Conservation (phyloP, 345 rosid genomes). For the Eucalyptus cloeziana region DNA sequence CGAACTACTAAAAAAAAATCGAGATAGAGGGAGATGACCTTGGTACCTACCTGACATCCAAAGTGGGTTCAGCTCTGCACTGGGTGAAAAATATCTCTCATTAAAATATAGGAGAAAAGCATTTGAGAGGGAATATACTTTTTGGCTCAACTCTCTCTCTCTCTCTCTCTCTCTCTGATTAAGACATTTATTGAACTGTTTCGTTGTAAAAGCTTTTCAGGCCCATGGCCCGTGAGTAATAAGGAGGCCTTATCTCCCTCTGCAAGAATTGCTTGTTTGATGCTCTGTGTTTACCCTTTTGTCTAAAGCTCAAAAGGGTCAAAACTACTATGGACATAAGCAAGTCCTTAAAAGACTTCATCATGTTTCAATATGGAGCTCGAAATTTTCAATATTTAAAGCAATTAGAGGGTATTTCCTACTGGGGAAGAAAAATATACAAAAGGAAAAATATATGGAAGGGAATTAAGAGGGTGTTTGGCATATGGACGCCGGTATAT, state of each 20-base stretch:
- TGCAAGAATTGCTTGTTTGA: background rate
- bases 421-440: background rate
- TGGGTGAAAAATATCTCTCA: background rate
- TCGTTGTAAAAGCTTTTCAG: background rate
- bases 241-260: background rate
- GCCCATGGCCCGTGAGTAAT: background rate
- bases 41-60: background rate
- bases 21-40: background rate
- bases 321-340: background rate
- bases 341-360: background rate
- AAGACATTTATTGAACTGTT: background rate
- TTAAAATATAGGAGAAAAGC: background rate
- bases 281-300: background rate
- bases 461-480: background rate
- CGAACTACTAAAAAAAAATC: background rate
- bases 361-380: too few relatives aligned
- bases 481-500: rapidly evolving
- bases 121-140: background rate
- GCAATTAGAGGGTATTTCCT: background rate
- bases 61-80: background rate
- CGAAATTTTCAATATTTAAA: too few relatives aligned
- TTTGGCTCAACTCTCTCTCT: background rate
- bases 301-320: background rate
- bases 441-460: too few relatives aligned
- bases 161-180: background rate